Conservation (phyloP, 352 stramenopile genomes). For the Globisporangium radiosum region DNA sequence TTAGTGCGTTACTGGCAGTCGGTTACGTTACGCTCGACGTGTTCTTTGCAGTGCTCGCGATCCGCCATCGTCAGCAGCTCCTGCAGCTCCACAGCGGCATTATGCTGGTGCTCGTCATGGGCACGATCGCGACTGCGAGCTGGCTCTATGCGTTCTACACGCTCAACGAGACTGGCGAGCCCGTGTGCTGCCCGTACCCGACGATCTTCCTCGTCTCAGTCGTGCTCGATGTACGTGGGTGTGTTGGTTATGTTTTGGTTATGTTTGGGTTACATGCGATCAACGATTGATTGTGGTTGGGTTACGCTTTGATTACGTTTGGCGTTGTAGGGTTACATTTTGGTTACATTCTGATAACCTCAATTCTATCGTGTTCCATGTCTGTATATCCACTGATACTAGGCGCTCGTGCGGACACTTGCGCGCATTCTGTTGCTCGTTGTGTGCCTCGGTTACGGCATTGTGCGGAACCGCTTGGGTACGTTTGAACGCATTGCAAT, state of each 20-base stretch:
- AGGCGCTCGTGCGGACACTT: constrained; percentile 79
- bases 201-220: constrained; percentile 79
- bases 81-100: constrained; percentile 83
- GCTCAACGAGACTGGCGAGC: constrained; percentile 86
- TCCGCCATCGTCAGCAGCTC: constrained; percentile 57
- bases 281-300: not conserved
- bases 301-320: not conserved
- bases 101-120: constrained; percentile 71
- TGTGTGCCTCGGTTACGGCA: constrained; percentile 89
- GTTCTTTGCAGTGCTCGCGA: constrained; percentile 73
- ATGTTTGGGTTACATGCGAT: not conserved
- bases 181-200: constrained; percentile 87
- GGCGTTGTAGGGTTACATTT: not conserved
- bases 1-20: constrained; percentile 63
- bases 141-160: constrained; percentile 85
- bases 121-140: constrained; percentile 41
- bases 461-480: constrained; percentile 62
- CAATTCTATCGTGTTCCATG: too few relatives aligned
- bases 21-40: constrained; percentile 74
- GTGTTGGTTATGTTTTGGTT: too few relatives aligned
- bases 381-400: not conserved
- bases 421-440: constrained; percentile 80
- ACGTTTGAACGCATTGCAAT: constrained; percentile 46
- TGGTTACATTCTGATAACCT: too few relatives aligned
- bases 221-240: constrained; percentile 62